phyloP scores from a whole-genome alignment of 192 early-diverging fungal genomes.

The Coemansia sp. region DNA sequence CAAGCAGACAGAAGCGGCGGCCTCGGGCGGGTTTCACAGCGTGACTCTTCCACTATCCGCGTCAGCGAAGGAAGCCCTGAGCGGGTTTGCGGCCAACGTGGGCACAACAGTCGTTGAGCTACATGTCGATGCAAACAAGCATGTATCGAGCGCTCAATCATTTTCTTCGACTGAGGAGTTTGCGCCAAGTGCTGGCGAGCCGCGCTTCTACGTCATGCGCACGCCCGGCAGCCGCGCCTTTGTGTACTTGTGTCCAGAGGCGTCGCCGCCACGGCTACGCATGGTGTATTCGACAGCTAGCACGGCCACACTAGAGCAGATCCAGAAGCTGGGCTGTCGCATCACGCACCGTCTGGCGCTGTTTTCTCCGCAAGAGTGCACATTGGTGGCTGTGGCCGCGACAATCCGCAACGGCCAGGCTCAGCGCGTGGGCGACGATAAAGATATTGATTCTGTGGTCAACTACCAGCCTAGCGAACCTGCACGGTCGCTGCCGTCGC shows the following conservation, averaged over 20 bases:
- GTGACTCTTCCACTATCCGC: conserved; percentile 45
- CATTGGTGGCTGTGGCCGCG: conserved; percentile 38
- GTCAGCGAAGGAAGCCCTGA: conserved; percentile 26
- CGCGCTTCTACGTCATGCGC: conserved; percentile 52
- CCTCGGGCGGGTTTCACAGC: conserved; percentile 50
- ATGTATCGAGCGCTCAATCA: conserved; percentile 18
- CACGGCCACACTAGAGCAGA: conserved; percentile 35
- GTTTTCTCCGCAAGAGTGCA: conserved; percentile 48
- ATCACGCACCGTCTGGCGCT: conserved; percentile 42
- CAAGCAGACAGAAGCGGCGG: conserved; percentile 48
- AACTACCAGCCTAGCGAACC: conserved; percentile 40
- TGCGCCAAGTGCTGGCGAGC: conserved; percentile 31
- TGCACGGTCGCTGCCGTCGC: conserved; percentile 39
- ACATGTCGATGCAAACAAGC: conserved; percentile 37
- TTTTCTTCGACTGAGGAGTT: conserved; percentile 42
- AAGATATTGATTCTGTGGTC: conserved; percentile 41
- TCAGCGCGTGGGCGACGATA: conserved; percentile 36
- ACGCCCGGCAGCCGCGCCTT: conserved; percentile 44
- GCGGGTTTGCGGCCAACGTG: conserved; percentile 26
- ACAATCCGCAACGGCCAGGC: conserved; percentile 44
- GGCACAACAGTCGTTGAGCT: conserved; percentile 44
- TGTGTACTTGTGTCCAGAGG: conserved; percentile 52
- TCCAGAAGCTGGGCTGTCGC: conserved; percentile 36
- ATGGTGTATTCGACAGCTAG: conserved; percentile 54
- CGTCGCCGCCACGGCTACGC: conserved; percentile 46